Evolutionary conservation across 139 green algal species (phyloP), one percentile per base, ranked within the genome.

Genomic region (Pseudopediastrum boryanum): DNA sequence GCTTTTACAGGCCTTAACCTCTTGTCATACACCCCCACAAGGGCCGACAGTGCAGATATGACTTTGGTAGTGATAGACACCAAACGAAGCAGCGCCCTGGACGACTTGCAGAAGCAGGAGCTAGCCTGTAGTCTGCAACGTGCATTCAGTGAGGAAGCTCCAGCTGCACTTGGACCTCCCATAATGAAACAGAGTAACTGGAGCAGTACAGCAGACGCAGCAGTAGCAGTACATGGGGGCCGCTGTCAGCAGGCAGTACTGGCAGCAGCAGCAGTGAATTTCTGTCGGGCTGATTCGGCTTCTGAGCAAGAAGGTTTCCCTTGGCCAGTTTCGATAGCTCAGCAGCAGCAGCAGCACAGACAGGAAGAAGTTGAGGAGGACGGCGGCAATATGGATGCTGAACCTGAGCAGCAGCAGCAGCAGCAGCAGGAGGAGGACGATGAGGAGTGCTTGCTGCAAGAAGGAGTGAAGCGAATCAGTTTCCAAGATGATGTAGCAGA

Each of bases 61-160:
- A 80, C 73, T 16, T 10, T 80, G 6, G 73, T 80, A 29, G 73
- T 80, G 46, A 44, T 71, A 19, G 59, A 80, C 43, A 35, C 43
- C 4, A 59, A 71, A 6, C 43, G 48, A 43, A 73, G 73, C 44
- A 43, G 71, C 33, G 59, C 73, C 25, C 42, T 72, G 44, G 59
- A 80, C 38, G 42, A 46, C 7, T 33, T 43, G 23, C 5, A 72
- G 29, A 80, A 73, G 59, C 59, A 78, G 56, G 33, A 23, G 19
- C 5, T 33, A 3, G 16, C 25, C 67, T 63, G 43, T 46, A 51
- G 46, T 10, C 33, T 23, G 46, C 46, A 16, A 16, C 46, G 13
- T 12, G 46, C 46, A n/a, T 56, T 56, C n/a, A n/a, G 46, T 12
- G 46, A 56, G 46, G 13, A 56, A n/a, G 46, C 46, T n/a, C 13